A percentile compares a stretch with the other conserved stretches of the same genome.
These are phyloP conservation scores for Trametes cubensis DNA, from an alignment of 768 basidiomycete species.

Conservation along the genomic window DNA sequence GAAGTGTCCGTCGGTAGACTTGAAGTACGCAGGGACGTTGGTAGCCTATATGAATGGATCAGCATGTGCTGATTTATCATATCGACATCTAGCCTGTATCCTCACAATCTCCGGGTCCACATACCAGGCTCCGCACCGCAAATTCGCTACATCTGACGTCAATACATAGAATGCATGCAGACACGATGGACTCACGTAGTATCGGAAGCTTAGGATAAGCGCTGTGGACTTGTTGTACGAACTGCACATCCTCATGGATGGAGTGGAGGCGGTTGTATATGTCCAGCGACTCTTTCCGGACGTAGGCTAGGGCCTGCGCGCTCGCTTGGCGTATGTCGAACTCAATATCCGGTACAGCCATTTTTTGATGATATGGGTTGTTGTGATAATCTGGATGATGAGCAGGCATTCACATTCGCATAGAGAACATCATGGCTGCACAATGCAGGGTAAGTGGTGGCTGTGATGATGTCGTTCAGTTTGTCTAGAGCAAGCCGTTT, in stretches of 20 bases:
- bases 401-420: constrained; percentile 11
- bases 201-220: constrained; percentile 55
- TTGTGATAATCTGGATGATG: background rate
- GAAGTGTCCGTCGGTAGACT: constrained; percentile 88
- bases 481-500: too few relatives aligned
- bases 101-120: constrained; percentile 67
- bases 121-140: constrained; percentile 96
- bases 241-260: constrained; percentile 73
- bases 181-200: constrained; percentile 48
- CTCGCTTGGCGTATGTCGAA: constrained; percentile 14
- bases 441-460: too few relatives aligned
- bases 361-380: background rate
- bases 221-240: constrained; percentile 59
- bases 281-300: constrained; percentile 73
- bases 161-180: background rate
- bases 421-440: constrained; percentile 12
- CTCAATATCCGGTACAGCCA: background rate
- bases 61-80: constrained; percentile 26
- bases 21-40: constrained; percentile 73
- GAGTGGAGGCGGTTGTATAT: constrained; percentile 89
- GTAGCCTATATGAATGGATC: constrained; percentile 27
- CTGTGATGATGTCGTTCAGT: too few relatives aligned
- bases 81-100: constrained; percentile 1
- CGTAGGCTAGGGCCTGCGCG: constrained; percentile 44
- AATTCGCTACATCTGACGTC: constrained; percentile 61